Evolutionary conservation across 2,329 filamentous ascomycete species (phyloP), one percentile per base, ranked within the genome.

Genomic region (Emericellopsis cladophorae): DNA sequence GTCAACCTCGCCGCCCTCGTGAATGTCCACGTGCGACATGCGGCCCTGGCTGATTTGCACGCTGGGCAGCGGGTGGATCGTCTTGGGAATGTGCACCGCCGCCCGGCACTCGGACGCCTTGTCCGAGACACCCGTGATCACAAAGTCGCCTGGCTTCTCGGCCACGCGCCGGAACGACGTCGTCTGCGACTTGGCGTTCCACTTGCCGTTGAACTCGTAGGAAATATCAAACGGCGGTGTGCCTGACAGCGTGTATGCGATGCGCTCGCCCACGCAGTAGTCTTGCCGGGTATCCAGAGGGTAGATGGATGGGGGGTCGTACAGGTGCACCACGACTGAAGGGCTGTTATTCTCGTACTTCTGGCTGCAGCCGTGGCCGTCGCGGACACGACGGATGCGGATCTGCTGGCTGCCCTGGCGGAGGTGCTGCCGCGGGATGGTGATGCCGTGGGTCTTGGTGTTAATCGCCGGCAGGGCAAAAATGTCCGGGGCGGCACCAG

Each of bases 191-290:
- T 82, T 81, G 41, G 90, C 92, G 57, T 86, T 90, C 62, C 84
- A 81, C 34, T 75, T 73, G 42, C 81, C 82, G 50, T 89, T 80
- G 62, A 98, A 98, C 10, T 78, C 84, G 65, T 98, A 98, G 59
- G 81, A 82, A 36, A 98, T 82, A 36, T 90, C 86, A 59, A 98
- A 98, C 0, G 93, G 93, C 15, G 88, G 81, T 41, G 85, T 84
- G 36, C 92, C 93, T 2, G 87, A 86, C 6, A 98, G 76, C 0
- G 86, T 88, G 63, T 95, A 98, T 4, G 85, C 84, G 48, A 98
- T 82, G 41, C 89, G 82, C 59, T 98, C 92, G 48, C 93, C 92
- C 10, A 98, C 89, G 60, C 92, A 98, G 63, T 90, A 95, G 63
- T 98, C 86, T 14, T 72, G 72, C 45, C 84, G 80, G 21, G 84